A percentile compares a stretch with the other conserved stretches of the same genome.
phyloP scores from a whole-genome alignment of 2,329 filamentous ascomycete genomes.

The Diaporthe ampelina region DNA sequence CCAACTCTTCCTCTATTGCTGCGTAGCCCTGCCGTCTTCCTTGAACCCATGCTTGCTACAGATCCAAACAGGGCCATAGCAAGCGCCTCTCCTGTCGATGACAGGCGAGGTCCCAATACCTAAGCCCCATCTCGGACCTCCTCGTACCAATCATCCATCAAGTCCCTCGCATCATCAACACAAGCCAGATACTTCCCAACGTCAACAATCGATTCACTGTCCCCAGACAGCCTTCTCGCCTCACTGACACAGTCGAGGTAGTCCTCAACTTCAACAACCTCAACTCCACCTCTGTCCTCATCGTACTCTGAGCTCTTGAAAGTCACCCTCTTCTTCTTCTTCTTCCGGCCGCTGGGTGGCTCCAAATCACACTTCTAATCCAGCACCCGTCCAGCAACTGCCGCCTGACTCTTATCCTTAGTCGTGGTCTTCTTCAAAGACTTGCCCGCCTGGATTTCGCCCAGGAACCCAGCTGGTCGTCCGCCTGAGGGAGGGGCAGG shows the following conservation, averaged over 20 bases:
- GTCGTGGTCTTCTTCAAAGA: conserved; percentile 89
- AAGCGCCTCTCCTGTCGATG: conserved; percentile 6
- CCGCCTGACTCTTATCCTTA: conserved; percentile 83
- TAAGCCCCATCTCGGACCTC: background rate
- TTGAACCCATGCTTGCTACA: conserved; percentile 32
- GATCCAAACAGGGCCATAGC: conserved; percentile 30
- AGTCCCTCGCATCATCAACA: conserved; percentile 10
- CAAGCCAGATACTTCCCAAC: conserved; percentile 27
- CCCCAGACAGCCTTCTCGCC: conserved; percentile 21
- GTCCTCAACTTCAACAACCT: conserved; percentile 13
- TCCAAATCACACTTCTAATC: conserved; percentile 52
- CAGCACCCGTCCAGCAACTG: conserved; percentile 82
- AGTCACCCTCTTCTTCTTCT: background rate
- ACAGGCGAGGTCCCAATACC: background rate
- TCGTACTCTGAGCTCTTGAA: conserved; percentile 20
- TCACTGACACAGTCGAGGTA: conserved; percentile 36
- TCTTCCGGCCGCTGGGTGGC: background rate
- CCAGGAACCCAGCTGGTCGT: conserved; percentile 76
- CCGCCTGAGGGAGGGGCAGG: conserved; percentile 59
- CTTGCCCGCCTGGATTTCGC: conserved; percentile 86
- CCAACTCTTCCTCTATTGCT: background rate
- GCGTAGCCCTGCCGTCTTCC: conserved; percentile 1
- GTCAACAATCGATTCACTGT: background rate
- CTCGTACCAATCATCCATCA: background rate
- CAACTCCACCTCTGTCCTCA: conserved; percentile 7